Evolutionary conservation across 2,329 filamentous ascomycete genomes (phyloP).

Genomic region (Phoma sp.): DNA sequence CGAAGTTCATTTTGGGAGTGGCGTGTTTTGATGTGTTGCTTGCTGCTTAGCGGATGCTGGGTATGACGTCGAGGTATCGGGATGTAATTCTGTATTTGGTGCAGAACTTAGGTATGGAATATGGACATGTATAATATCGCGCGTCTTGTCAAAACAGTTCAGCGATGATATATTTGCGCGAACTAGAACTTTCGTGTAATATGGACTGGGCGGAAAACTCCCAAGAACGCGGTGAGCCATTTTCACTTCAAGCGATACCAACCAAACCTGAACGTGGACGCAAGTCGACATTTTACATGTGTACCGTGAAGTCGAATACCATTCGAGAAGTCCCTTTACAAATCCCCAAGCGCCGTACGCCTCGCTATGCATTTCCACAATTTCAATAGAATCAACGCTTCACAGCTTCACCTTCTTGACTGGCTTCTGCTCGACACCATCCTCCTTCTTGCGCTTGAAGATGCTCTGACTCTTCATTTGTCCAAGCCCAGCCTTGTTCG

Average conservation of each 20-base stretch:
- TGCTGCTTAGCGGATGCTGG: not conserved
- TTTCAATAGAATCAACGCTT: not conserved
- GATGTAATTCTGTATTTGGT: not conserved
- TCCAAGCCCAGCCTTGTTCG: constrained; percentile 36
- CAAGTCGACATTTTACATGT: too few species aligned
- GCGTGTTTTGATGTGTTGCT: not conserved
- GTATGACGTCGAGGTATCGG: not conserved
- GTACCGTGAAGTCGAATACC: too few species aligned
- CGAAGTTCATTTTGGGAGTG: not conserved
- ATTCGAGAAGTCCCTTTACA: too few species aligned
- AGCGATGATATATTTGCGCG: too few species aligned
- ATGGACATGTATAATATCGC: too few species aligned
- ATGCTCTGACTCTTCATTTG: constrained; percentile 47
- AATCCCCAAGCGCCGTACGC: constrained; percentile 11
- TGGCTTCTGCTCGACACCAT: constrained; percentile 33
- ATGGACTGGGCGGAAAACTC: too few species aligned
- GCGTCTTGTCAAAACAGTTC: too few species aligned
- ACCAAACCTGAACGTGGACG: too few species aligned
- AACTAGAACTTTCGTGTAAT: too few species aligned
- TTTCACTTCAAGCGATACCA: too few species aligned
- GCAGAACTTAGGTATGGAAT: too few species aligned
- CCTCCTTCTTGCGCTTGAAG: constrained; percentile 44
- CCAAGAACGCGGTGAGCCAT: too few species aligned
- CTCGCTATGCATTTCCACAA: constrained; percentile 26
- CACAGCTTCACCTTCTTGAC: constrained; percentile 45